Conservation (phyloP, 768 basidiomycete genomes). For the Phanerochaete sordida region DNA sequence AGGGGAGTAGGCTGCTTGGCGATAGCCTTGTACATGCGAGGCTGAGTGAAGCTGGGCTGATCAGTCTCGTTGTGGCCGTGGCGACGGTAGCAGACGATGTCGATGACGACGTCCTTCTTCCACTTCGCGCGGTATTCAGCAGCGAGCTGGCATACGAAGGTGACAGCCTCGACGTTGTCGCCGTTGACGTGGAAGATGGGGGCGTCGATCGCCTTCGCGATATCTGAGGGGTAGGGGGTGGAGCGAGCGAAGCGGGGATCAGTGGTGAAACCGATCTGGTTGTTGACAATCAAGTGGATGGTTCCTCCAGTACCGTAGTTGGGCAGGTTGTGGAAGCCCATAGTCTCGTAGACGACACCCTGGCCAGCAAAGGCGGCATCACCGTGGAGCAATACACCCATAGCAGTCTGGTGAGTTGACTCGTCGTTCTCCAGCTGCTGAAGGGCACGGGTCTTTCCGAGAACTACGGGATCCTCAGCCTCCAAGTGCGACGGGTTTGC, state of each 20-base stretch:
- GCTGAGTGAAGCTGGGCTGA: conserved; percentile 98
- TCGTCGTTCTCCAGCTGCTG: conserved; percentile 94
- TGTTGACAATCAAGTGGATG: conserved; percentile 97
- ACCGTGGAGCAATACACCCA: conserved; percentile 95
- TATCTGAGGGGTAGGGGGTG: conserved; percentile 96
- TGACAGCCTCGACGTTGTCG: conserved; percentile 97
- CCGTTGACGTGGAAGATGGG: conserved; percentile 99
- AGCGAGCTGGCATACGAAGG: conserved; percentile 96
- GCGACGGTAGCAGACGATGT: conserved; percentile 98
- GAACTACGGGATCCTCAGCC: conserved; percentile 96
- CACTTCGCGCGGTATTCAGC: conserved; percentile 98
- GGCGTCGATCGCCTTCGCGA: conserved; percentile 96
- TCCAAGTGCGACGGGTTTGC: conserved; percentile 99
- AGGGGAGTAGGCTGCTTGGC: conserved; percentile 90
- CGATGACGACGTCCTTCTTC: conserved; percentile 98
- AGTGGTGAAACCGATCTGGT: conserved; percentile 99
- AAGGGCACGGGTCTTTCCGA: conserved; percentile 96
- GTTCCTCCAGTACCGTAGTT: conserved; percentile 97
- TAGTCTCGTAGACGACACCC: conserved; percentile 98
- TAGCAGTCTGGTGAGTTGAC: conserved; percentile 73
- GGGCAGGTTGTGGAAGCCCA: conserved; percentile 95
- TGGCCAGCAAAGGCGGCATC: conserved; percentile 99
- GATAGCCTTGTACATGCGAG: conserved; percentile 97
- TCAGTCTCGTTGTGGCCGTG: conserved; percentile 99
- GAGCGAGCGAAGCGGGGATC: conserved; percentile 97